Evolutionary conservation across 192 early-diverging fungal species (phyloP).

Genomic region (Mortierella claussenii): DNA sequence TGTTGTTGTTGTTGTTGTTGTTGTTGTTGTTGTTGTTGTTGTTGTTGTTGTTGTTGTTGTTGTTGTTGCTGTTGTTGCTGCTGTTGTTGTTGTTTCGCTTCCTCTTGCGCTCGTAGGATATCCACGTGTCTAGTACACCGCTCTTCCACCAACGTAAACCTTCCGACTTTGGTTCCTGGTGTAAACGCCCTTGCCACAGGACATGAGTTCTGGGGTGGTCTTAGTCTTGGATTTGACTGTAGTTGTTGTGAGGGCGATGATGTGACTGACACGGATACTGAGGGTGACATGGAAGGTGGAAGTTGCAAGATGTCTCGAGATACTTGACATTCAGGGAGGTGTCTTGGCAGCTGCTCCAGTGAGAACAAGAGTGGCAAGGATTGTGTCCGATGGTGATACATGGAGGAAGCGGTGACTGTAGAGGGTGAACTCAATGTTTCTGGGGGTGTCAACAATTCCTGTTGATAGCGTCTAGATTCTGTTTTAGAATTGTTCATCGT

Average conservation of each 20-base stretch:
- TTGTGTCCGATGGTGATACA: slow-evolving; percentile 8
- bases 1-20: not conserved
- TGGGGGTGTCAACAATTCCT: no score
- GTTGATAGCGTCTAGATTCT: no score
- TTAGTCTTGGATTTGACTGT: not conserved
- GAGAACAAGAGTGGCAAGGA: slow-evolving; percentile 7
- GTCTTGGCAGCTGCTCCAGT: not conserved
- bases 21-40: no score
- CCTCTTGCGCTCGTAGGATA: slow-evolving; percentile 13
- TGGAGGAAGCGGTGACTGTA: not conserved
- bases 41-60: no score
- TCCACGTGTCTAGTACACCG: slow-evolving; percentile 20
- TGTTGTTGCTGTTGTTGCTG: not conserved
- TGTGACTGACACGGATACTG: not conserved
- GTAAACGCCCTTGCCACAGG: slow-evolving; percentile 11
- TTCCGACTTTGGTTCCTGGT: slow-evolving; percentile 43
- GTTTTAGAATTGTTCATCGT: no score
- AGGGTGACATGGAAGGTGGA: not conserved
- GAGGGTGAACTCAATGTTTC: not conserved
- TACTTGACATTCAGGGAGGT: not conserved
- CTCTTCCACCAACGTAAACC: slow-evolving; percentile 41
- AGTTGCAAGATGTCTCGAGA: no score
- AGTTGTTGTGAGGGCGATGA: not conserved
- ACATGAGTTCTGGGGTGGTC: not conserved
- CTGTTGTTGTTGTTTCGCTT: not conserved